A percentile compares a stretch with the other conserved stretches of the same genome.
Evolutionary conservation across 345 rosid genomes (phyloP).

Genomic region (Moricandia arvensis): DNA sequence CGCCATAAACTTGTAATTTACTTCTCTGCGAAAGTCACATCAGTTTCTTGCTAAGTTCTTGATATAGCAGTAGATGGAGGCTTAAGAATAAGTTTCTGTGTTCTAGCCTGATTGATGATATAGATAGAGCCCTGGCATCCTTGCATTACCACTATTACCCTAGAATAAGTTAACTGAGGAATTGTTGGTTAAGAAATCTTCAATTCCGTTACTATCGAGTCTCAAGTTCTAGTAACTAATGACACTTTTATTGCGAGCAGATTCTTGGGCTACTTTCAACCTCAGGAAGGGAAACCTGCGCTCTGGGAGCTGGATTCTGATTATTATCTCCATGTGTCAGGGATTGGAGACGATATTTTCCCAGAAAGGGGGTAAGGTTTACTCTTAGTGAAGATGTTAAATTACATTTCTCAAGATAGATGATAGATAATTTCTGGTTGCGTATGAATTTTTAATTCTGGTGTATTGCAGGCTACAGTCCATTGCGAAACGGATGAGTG

Average conservation of each 20-base stretch:
- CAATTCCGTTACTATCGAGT: background rate
- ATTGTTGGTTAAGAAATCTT: background rate
- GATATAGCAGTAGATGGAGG: slow-evolving; percentile 15
- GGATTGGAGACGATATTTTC: slow-evolving; percentile 75
- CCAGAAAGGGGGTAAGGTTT: slow-evolving; percentile 53
- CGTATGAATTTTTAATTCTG: slow-evolving; percentile 1
- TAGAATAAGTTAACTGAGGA: slow-evolving; percentile 4
- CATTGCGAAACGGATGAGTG: slow-evolving; percentile 44
- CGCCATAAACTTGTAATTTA: slow-evolving; percentile 88
- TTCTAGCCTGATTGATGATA: slow-evolving; percentile 13
- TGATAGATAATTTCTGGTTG: slow-evolving; percentile 1
- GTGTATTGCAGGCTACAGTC: slow-evolving; percentile 31
- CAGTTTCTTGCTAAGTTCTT: background rate
- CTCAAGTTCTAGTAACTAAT: slow-evolving; percentile 6
- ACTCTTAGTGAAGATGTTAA: slow-evolving; percentile 4
- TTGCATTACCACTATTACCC: slow-evolving; percentile 10
- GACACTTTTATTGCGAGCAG: slow-evolving; percentile 44
- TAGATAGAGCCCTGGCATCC: background rate
- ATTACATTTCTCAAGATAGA: slow-evolving; percentile 6
- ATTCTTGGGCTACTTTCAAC: slow-evolving; percentile 93
- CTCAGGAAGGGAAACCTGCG: slow-evolving; percentile 95
- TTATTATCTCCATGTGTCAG: slow-evolving; percentile 94
- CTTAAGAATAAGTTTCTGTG: slow-evolving; percentile 10
- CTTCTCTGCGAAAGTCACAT: slow-evolving; percentile 20
- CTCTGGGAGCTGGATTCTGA: slow-evolving; percentile 99